Conservation (phyloP, 176 grass and related monocot species). For the Avena atlantica region DNA sequence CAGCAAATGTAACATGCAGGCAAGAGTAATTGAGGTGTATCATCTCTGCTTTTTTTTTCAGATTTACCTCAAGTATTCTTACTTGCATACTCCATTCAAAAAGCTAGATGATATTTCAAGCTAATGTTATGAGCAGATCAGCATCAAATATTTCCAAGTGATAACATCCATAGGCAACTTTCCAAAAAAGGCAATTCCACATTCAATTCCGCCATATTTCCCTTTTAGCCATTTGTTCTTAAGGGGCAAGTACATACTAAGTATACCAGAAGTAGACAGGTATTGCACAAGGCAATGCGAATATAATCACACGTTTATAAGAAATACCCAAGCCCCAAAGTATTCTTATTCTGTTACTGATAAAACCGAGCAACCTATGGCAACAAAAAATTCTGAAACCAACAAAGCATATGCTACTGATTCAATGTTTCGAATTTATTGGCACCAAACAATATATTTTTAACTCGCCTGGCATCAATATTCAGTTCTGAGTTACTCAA, state of each 20-base stretch:
- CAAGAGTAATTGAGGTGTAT: not conserved
- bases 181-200: slow-evolving; percentile 1
- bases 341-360: not conserved
- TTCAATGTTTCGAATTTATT: not conserved
- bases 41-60: not conserved
- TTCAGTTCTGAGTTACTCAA: not conserved
- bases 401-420: not conserved
- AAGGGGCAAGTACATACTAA: not conserved
- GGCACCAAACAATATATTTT: not conserved
- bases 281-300: not conserved
- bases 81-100: not conserved
- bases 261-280: not conserved
- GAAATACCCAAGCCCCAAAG: not conserved
- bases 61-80: not conserved
- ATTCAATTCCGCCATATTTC: not conserved
- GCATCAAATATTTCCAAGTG: not conserved
- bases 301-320: not conserved
- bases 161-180: not conserved
- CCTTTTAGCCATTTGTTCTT: not conserved
- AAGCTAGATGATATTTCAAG: not conserved
- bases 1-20: not conserved
- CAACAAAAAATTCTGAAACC: not conserved
- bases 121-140: not conserved
- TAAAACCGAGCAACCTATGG: not conserved
- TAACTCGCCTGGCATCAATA: not conserved